phyloP scores from a whole-genome alignment of 208 protist species.

The Acanthamoeba royreba region DNA sequence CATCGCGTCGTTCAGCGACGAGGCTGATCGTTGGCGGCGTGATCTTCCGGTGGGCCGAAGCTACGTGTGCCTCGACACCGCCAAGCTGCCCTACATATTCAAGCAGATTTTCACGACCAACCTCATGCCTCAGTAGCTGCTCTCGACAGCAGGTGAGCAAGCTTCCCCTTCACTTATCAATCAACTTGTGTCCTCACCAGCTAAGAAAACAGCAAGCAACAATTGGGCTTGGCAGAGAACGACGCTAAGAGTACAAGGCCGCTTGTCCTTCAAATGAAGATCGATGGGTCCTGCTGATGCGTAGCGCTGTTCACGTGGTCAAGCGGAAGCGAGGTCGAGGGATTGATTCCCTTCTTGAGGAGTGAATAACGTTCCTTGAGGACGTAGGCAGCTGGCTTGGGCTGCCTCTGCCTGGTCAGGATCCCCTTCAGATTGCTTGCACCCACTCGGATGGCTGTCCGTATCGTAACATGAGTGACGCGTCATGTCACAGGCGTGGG shows the following conservation, averaged over 20 bases:
- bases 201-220: no score
- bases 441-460: neutral
- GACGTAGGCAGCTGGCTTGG: neutral
- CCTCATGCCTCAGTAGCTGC: neutral
- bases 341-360: neutral
- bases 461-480: neutral
- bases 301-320: no score
- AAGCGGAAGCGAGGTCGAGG: no score
- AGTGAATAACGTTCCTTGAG: neutral
- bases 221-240: no score
- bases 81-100: constrained; percentile 84
- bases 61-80: constrained; percentile 87
- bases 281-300: no score
- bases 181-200: no score
- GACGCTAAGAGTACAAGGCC: no score
- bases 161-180: no score
- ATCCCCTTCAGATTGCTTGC: neutral
- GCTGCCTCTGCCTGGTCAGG: neutral
- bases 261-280: no score
- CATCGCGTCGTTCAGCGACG: constrained; percentile 79
- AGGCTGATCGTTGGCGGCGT: constrained; percentile 81
- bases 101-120: constrained; percentile 81
- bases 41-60: constrained; percentile 84
- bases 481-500: neutral
- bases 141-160: neutral